Evolutionary conservation across 176 grass and related monocot species (phyloP).

Genomic region (Calamus simplicifolius): DNA sequence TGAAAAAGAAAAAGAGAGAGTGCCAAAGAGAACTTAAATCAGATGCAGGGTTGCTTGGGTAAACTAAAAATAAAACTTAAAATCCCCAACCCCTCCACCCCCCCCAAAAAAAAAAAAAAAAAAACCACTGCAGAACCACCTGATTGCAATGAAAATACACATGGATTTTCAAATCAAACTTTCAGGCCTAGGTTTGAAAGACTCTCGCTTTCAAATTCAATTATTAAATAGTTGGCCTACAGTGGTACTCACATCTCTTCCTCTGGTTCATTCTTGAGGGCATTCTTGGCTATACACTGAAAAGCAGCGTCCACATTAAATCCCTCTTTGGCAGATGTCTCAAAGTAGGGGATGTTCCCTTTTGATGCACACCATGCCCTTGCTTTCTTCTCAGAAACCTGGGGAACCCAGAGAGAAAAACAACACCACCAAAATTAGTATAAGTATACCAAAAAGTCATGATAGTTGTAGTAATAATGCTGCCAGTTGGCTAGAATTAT

Average conservation of each 20-base stretch:
- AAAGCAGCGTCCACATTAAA: constrained; percentile 94
- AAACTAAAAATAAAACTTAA: too few species aligned
- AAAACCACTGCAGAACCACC: too few species aligned
- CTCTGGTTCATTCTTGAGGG: constrained; percentile 92
- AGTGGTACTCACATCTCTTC: constrained; percentile 66
- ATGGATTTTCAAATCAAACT: too few species aligned
- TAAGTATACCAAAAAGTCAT: too few species aligned
- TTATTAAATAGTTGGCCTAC: too few species aligned
- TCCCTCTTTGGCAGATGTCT: constrained; percentile 95
- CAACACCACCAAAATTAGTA: too few species aligned
- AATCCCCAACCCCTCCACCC: too few species aligned
- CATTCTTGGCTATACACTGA: constrained; percentile 89
- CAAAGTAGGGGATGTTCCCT: constrained; percentile 85
- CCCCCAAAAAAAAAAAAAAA: too few species aligned
- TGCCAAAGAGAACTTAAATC: too few species aligned
- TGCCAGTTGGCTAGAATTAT: not conserved
- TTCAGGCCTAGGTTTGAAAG: constrained; percentile 3
- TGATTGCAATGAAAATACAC: too few species aligned
- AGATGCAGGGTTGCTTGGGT: too few species aligned
- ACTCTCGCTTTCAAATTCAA: too few species aligned
- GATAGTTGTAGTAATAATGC: not conserved
- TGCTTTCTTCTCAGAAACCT: constrained; percentile 57
- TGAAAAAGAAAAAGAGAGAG: not conserved
- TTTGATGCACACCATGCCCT: constrained; percentile 83
- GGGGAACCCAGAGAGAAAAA: constrained; percentile 1